Evolutionary conservation across 108 stramenopile genomes (phyloP).

Genomic region (Thalassiosira profunda): DNA sequence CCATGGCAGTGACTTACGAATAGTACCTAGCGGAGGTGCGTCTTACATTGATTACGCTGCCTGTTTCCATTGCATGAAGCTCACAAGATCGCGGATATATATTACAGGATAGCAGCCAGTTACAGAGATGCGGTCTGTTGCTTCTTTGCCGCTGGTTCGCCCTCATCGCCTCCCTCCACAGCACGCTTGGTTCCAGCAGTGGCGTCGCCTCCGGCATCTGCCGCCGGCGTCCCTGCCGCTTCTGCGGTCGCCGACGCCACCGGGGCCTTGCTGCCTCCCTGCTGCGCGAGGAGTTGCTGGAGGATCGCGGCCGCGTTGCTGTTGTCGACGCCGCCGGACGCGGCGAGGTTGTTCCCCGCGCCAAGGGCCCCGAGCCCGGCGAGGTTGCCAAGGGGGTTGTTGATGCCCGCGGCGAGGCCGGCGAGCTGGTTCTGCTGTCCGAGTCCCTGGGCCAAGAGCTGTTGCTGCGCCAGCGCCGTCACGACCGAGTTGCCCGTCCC

Average conservation of each 20-base stretch:
- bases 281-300: constrained; percentile 45
- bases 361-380: not conserved
- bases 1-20: constrained; percentile 10
- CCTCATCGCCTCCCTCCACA: constrained; percentile 2
- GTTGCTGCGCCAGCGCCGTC: constrained; percentile 32
- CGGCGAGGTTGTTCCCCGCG: constrained; percentile 4
- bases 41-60: not conserved
- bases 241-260: not conserved
- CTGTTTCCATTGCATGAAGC: not conserved
- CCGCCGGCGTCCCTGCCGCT: too few relatives aligned
- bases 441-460: constrained; percentile 21
- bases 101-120: not conserved
- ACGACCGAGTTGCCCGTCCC: constrained; percentile 28
- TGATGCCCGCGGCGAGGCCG: constrained; percentile 24
- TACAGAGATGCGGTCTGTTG: not conserved
- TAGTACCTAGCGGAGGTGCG: not conserved
- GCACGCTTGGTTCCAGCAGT: constrained; percentile 18
- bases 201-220: not conserved
- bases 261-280: constrained; percentile 3
- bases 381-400: constrained; percentile 14
- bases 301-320: constrained; percentile 31
- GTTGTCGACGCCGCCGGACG: not conserved
- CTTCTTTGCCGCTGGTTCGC: constrained; percentile 14
- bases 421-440: constrained; percentile 30
- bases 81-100: not conserved